These are phyloP conservation scores for Trifolium dubium DNA, from an alignment of 306 rosid species.

Conservation along the genomic window DNA sequence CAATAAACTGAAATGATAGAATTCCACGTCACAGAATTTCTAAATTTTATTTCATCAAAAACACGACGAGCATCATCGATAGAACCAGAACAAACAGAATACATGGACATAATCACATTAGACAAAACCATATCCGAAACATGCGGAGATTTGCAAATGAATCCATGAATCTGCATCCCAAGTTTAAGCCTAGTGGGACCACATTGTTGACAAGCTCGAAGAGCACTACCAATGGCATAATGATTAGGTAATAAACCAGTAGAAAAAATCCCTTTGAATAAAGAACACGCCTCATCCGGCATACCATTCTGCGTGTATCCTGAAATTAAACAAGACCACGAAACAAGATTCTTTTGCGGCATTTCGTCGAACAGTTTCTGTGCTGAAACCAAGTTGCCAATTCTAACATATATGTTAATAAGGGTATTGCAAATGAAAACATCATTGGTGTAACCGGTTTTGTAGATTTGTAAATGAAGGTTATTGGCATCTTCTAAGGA, in stretches of 20 bases:
- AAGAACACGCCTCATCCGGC: slow-evolving; percentile 64
- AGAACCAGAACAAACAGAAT: slow-evolving; percentile 62
- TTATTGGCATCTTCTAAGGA: slow-evolving; percentile 58
- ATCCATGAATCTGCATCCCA: slow-evolving; percentile 77
- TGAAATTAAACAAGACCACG: slow-evolving; percentile 85
- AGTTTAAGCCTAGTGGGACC: slow-evolving; percentile 55
- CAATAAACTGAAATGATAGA: slow-evolving; percentile 80
- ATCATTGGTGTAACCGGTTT: slow-evolving; percentile 64
- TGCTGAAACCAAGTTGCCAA: slow-evolving; percentile 55
- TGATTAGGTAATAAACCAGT: slow-evolving; percentile 61
- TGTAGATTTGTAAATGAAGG: slow-evolving; percentile 69
- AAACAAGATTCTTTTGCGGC: slow-evolving; percentile 67
- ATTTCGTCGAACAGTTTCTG: slow-evolving; percentile 73
- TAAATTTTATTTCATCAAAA: slow-evolving; percentile 58
- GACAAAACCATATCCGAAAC: slow-evolving; percentile 59
- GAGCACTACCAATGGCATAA: slow-evolving; percentile 74
- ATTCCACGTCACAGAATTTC: slow-evolving; percentile 77
- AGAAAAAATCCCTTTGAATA: slow-evolving; percentile 61
- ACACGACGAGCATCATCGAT: slow-evolving; percentile 61
- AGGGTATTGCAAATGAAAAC: slow-evolving; percentile 75
- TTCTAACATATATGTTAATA: slow-evolving; percentile 61
- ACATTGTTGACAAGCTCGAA: slow-evolving; percentile 75
- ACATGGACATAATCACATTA: slow-evolving; percentile 83
- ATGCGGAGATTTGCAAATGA: slow-evolving; percentile 58
- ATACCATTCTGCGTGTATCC: slow-evolving; percentile 66